These are phyloP conservation scores for Talaromyces funiculosus DNA, from an alignment of 2,329 filamentous ascomycete genomes.

Conservation along the genomic window DNA sequence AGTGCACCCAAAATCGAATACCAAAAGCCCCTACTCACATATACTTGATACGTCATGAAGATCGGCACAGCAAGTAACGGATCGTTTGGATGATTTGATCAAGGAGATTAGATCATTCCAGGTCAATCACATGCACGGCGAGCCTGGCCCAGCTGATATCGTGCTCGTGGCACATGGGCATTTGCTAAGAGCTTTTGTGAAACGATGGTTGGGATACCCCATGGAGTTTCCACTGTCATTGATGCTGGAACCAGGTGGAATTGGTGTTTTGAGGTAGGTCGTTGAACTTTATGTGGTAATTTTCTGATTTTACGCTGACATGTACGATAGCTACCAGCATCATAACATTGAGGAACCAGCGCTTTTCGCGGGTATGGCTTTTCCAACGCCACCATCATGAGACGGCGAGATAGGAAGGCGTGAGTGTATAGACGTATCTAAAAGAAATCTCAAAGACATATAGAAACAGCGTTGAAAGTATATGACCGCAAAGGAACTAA, in stretches of 20 bases:
- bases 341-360: constrained; percentile 37
- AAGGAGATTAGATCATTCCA: constrained; percentile 38
- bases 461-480: background rate
- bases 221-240: constrained; percentile 38
- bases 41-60: constrained; percentile 15
- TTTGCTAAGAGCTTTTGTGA: constrained; percentile 43
- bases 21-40: background rate
- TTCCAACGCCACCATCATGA: constrained; percentile 21
- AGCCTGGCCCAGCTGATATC: constrained; percentile 33
- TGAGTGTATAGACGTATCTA: background rate
- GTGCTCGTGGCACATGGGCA: constrained; percentile 40
- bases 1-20: constrained; percentile 14
- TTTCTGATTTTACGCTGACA: background rate
- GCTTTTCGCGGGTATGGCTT: constrained; percentile 39
- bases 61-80: constrained; percentile 33
- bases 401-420: background rate
- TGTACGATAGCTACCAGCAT: constrained; percentile 29
- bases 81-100: constrained; percentile 41
- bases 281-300: background rate
- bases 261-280: constrained; percentile 37
- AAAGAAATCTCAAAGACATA: no score
- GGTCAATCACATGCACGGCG: constrained; percentile 35
- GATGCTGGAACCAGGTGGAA: constrained; percentile 42
- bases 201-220: constrained; percentile 42
- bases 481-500: constrained; percentile 2